Conservation (phyloP, 495 filamentous ascomycete species). For the Cercophora scortea region DNA sequence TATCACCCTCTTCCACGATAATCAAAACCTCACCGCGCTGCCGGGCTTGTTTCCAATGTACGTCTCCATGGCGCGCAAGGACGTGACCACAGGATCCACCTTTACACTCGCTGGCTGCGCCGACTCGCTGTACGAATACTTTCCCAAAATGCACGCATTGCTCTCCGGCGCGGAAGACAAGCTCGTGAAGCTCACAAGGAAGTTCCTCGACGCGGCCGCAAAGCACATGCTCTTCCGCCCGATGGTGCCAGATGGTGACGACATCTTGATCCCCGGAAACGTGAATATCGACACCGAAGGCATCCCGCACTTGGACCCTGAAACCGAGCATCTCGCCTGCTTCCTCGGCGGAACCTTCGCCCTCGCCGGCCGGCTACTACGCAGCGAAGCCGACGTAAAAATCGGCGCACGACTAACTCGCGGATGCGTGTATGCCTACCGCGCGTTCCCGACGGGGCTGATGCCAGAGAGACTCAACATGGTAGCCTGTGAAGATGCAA, state of each 20-base stretch:
- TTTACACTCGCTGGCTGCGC: conserved; percentile 72
- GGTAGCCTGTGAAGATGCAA: conserved; percentile 49
- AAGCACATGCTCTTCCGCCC: conserved; percentile 61
- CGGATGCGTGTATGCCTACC: conserved; percentile 82
- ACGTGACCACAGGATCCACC: conserved; percentile 19
- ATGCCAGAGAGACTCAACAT: conserved; percentile 72
- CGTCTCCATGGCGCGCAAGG: conserved; percentile 19
- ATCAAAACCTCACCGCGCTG: conserved; percentile 55
- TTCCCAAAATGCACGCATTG: conserved; percentile 59
- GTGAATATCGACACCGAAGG: conserved; percentile 8
- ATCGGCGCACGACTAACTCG: conserved; percentile 67
- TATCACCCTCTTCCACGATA: conserved; percentile 59
- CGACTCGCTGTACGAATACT: conserved; percentile 86
- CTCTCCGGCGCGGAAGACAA: conserved; percentile 21
- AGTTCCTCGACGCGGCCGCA: conserved; percentile 53
- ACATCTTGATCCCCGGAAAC: conserved; percentile 57
- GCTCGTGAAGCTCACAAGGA: conserved; percentile 31
- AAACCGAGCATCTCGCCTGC: conserved; percentile 48
- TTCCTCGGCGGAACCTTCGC: conserved; percentile 86
- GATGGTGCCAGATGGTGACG: conserved; percentile 47
- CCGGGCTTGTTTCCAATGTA: conserved; percentile 50
- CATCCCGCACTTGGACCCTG: conserved; percentile 16
- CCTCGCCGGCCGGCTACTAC: conserved; percentile 65
- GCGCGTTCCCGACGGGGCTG: conserved; percentile 67
- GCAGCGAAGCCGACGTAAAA: conserved; percentile 48